Percentiles rank a stretch among this genome's conserved stretches.
Evolutionary conservation across 192 early-diverging fungal genomes (phyloP).

Genomic region (Gaertneriomyces semiglobifer): DNA sequence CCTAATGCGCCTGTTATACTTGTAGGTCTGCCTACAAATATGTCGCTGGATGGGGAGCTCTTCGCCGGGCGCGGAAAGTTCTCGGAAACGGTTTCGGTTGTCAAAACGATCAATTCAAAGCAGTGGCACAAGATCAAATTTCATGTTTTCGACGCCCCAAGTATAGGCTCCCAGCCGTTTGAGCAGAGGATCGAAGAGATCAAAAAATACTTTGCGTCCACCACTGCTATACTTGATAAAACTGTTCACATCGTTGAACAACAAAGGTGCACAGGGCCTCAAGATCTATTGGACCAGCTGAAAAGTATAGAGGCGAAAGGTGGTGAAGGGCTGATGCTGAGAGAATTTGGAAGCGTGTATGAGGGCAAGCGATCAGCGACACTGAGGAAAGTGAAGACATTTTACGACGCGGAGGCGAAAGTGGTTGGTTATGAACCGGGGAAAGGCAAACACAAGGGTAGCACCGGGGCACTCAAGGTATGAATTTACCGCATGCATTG

Average conservation of each 20-base stretch:
- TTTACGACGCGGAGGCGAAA: constrained; percentile 70
- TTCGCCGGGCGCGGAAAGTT: constrained; percentile 65
- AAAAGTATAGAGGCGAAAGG: constrained; percentile 54
- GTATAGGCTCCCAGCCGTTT: constrained; percentile 41
- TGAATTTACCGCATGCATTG: not conserved
- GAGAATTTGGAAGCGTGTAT: constrained; percentile 36
- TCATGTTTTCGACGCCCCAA: constrained; percentile 64
- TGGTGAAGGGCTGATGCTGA: constrained; percentile 71
- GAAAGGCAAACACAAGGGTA: constrained; percentile 55
- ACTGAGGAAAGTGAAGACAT: constrained; percentile 67
- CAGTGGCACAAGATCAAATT: constrained; percentile 33
- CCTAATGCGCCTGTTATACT: not conserved
- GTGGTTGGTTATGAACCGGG: constrained; percentile 54
- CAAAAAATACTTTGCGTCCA: constrained; percentile 26
- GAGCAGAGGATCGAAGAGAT: constrained; percentile 52
- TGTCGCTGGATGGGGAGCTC: constrained; percentile 69
- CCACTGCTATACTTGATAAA: not conserved
- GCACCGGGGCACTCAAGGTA: constrained; percentile 55
- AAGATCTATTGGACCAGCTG: constrained; percentile 49
- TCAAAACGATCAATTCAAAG: constrained; percentile 44
- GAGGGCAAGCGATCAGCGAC: constrained; percentile 49
- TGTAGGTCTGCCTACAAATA: constrained; percentile 45
- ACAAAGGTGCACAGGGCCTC: constrained; percentile 34
- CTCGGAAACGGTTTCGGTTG: constrained; percentile 60
- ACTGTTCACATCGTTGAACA: constrained; percentile 49